phyloP scores from a whole-genome alignment of 208 protist genomes.

The Porcisia hertigi region DNA sequence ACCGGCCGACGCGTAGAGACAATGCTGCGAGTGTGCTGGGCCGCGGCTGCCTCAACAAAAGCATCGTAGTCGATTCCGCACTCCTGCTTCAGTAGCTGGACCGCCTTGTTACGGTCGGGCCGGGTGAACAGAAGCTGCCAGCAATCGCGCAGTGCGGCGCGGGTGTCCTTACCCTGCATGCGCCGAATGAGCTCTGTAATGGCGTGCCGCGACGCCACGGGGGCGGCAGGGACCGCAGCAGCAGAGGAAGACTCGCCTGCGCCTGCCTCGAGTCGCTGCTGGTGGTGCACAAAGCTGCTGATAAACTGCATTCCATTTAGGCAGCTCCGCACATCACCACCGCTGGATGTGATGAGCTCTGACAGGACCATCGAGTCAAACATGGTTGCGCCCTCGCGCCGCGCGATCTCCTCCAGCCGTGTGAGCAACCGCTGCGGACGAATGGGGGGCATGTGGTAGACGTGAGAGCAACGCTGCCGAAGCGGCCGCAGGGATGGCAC shows the following conservation, averaged over 20 bases:
- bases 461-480: slow-evolving; percentile 51
- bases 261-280: slow-evolving; percentile 6
- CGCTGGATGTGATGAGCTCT: slow-evolving; percentile 59
- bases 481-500: slow-evolving; percentile 69
- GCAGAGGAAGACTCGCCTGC: not conserved
- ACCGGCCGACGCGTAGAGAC: slow-evolving; percentile 16
- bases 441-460: slow-evolving; percentile 69
- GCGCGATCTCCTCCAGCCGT: slow-evolving; percentile 62
- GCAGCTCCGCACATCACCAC: slow-evolving; percentile 86
- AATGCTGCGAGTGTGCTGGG: slow-evolving; percentile 23
- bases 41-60: slow-evolving; percentile 35
- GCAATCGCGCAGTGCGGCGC: slow-evolving; percentile 41
- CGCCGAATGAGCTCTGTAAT: slow-evolving; percentile 47
- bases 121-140: slow-evolving; percentile 55
- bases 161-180: slow-evolving; percentile 66
- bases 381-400: slow-evolving; percentile 33
- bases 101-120: slow-evolving; percentile 47
- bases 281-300: slow-evolving; percentile 22
- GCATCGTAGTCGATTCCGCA: slow-evolving; percentile 69
- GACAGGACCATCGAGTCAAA: slow-evolving; percentile 48
- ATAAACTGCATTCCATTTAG: slow-evolving; percentile 88
- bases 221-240: not conserved
- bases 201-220: slow-evolving; percentile 16
- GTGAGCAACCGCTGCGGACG: slow-evolving; percentile 65
- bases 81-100: slow-evolving; percentile 72